Evolutionary conservation across 2,329 filamentous ascomycete species (phyloP).

Genomic region (Sporothrix inflata): DNA sequence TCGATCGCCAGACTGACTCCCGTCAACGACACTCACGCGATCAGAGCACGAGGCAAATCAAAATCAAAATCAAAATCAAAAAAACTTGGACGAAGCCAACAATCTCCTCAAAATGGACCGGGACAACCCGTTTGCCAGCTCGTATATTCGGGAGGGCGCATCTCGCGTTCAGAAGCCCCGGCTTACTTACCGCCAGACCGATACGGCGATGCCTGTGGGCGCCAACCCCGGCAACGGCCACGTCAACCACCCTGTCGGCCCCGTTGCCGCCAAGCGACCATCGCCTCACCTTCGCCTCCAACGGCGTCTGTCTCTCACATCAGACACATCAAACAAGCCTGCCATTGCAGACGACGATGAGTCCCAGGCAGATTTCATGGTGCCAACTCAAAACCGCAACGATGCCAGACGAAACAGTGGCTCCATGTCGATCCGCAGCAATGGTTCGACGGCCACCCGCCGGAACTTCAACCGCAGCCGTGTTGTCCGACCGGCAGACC

Average conservation of each 20-base stretch:
- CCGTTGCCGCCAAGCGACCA: not conserved
- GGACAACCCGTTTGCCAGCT: conserved; percentile 18
- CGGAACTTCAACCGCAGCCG: not conserved
- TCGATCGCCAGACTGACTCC: not conserved
- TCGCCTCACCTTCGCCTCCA: conserved; percentile 23
- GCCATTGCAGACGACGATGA: conserved; percentile 25
- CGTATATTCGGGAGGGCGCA: conserved; percentile 19
- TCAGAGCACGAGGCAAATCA: not conserved
- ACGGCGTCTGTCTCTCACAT: conserved; percentile 26
- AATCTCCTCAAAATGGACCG: conserved; percentile 20
- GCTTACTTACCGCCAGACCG: conserved; percentile 25
- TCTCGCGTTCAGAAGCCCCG: conserved; percentile 26
- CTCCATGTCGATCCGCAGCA: not conserved
- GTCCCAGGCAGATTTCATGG: not conserved
- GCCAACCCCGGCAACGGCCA: not conserved
- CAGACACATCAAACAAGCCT: conserved; percentile 27
- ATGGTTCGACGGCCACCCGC: not conserved
- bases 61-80: not conserved
- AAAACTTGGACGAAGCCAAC: not conserved
- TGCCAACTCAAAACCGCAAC: not conserved
- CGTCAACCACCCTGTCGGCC: not conserved
- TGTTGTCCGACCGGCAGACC: conserved; percentile 21
- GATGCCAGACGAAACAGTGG: not conserved
- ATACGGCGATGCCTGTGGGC: not conserved
- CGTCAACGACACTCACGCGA: not conserved